phyloP scores from a whole-genome alignment of 768 basidiomycete genomes.

The Saitozyma podzolica region DNA sequence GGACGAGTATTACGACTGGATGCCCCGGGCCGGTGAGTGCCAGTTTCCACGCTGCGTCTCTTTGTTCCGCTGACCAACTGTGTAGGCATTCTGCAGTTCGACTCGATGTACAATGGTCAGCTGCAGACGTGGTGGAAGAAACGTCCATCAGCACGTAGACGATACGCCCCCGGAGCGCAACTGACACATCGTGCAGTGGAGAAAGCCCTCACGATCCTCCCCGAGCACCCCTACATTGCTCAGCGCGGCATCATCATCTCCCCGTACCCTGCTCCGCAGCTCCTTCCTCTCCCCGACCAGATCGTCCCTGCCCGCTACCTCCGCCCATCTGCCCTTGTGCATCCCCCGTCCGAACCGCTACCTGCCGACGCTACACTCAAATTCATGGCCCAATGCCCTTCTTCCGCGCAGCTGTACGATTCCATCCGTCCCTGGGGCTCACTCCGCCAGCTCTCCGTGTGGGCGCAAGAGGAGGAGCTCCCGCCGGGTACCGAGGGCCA shows the following conservation, averaged over 20 bases:
- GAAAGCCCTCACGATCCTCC: slow-evolving; percentile 32
- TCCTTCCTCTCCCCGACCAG: slow-evolving; percentile 21
- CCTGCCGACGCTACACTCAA: slow-evolving; percentile 5
- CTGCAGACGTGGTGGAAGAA: no score
- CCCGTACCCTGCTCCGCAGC: slow-evolving; percentile 23
- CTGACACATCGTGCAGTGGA: slow-evolving; percentile 25
- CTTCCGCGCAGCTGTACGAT: slow-evolving; percentile 33
- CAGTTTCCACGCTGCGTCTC: slow-evolving; percentile 1
- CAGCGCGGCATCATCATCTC: slow-evolving; percentile 26
- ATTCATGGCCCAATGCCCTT: slow-evolving; percentile 18
- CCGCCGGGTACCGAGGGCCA: no score
- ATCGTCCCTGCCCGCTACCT: slow-evolving; percentile 26
- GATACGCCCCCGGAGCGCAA: not conserved
- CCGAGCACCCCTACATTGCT: slow-evolving; percentile 21
- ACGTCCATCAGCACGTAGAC: not conserved
- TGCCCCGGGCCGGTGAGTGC: slow-evolving; percentile 30
- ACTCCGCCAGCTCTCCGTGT: slow-evolving; percentile 26
- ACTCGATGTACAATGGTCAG: slow-evolving; percentile 20
- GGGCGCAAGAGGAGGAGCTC: slow-evolving; percentile 10
- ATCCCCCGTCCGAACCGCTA: slow-evolving; percentile 3
- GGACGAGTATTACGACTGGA: slow-evolving; percentile 40
- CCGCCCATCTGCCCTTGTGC: slow-evolving; percentile 18
- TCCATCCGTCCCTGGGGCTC: slow-evolving; percentile 38
- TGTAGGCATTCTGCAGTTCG: slow-evolving; percentile 33
- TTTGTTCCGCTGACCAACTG: not conserved